These are phyloP conservation scores for Psilocybe subaeruginosa DNA, from an alignment of 768 basidiomycete species.

Conservation along the genomic window DNA sequence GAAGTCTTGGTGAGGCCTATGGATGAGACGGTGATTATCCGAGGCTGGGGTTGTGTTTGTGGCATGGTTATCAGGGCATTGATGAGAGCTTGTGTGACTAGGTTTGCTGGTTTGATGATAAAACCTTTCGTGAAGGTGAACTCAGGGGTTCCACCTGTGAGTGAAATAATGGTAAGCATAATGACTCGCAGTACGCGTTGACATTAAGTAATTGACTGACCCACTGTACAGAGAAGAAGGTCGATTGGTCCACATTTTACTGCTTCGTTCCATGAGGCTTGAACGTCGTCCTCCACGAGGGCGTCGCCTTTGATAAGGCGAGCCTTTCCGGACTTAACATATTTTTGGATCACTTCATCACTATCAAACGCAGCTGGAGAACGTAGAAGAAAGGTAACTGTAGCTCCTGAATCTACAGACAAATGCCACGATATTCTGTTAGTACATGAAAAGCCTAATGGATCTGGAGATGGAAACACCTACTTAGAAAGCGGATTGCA, in stretches of 20 bases:
- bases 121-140: slow-evolving; percentile 53
- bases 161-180: background rate
- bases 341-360: slow-evolving; percentile 53
- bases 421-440: background rate
- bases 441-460: background rate
- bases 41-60: slow-evolving; percentile 37
- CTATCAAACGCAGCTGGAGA: slow-evolving; percentile 52
- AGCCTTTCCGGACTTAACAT: slow-evolving; percentile 54
- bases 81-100: slow-evolving; percentile 59
- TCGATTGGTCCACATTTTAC: slow-evolving; percentile 45
- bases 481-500: slow-evolving; percentile 50
- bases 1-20: slow-evolving; percentile 51
- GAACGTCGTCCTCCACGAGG: slow-evolving; percentile 51
- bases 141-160: slow-evolving; percentile 46
- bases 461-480: slow-evolving; percentile 10
- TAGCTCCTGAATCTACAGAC: slow-evolving; percentile 53
- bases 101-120: slow-evolving; percentile 51
- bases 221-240: slow-evolving; percentile 63
- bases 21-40: slow-evolving; percentile 57
- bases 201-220: slow-evolving; percentile 24
- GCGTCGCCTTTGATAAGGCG: slow-evolving; percentile 65
- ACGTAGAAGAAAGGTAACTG: slow-evolving; percentile 67
- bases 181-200: background rate
- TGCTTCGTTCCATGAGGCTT: slow-evolving; percentile 52
- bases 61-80: slow-evolving; percentile 62